A percentile compares a stretch with the other conserved stretches of the same genome.
Evolutionary conservation across 768 basidiomycete species (phyloP).

Genomic region (Rhizopogon salebrosus): DNA sequence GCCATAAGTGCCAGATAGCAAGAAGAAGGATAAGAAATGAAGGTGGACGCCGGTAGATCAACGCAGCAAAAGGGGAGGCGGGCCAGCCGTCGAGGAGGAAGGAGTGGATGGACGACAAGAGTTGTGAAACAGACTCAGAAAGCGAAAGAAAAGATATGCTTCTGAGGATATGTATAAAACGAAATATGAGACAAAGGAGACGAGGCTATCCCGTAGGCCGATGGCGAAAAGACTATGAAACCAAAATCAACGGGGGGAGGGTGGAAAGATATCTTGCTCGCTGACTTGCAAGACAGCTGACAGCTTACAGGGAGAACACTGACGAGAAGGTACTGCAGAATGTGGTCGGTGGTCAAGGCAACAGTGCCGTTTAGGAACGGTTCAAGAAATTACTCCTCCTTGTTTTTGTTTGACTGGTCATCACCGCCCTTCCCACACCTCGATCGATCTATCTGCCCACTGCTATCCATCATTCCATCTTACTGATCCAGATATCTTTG

Average conservation of each 20-base stretch:
- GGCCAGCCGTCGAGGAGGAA: conserved; percentile 49
- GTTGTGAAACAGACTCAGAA: background rate
- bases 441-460: background rate
- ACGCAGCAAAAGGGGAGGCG: conserved; percentile 33
- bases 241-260: conserved; percentile 17
- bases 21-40: conserved; percentile 23
- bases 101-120: conserved; percentile 14
- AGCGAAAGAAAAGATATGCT: background rate
- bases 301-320: conserved; percentile 16
- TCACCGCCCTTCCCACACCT: background rate
- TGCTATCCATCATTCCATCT: background rate
- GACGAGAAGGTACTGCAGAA: conserved; percentile 27
- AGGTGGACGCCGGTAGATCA: conserved; percentile 29
- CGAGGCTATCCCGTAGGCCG: conserved; percentile 17
- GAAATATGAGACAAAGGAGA: background rate
- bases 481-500: too few relatives aligned
- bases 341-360: conserved; percentile 50
- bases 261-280: background rate
- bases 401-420: background rate
- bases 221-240: conserved; percentile 21
- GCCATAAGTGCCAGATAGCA: conserved; percentile 43
- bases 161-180: background rate
- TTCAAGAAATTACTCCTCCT: background rate
- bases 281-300: background rate
- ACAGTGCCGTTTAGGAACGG: conserved; percentile 26